Conservation (phyloP, 192 early-diverging fungal genomes). For the Rhizophagus sp. region DNA sequence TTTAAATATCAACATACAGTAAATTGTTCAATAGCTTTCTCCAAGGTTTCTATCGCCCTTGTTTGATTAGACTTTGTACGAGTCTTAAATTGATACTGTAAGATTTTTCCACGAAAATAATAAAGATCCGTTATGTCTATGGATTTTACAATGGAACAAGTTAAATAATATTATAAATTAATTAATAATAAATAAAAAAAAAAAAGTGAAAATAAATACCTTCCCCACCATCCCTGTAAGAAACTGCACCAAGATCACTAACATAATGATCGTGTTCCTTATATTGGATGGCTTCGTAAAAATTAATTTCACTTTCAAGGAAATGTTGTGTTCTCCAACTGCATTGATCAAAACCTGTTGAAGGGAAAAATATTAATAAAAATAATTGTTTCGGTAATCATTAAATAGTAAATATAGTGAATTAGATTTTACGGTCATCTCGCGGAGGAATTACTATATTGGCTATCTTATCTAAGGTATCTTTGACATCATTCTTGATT, state of each 20-base stretch:
- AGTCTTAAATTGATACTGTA: constrained; percentile 50
- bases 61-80: constrained; percentile 47
- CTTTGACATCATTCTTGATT: constrained; percentile 21
- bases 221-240: neutral
- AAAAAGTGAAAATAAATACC: neutral
- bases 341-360: constrained; percentile 1
- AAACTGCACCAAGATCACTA: neutral
- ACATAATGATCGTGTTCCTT: constrained; percentile 9
- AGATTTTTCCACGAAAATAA: constrained; percentile 58
- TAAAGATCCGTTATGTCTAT: constrained; percentile 40
- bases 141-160: neutral
- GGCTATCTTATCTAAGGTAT: constrained; percentile 16
- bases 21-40: constrained; percentile 57
- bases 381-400: neutral
- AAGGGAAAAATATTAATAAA: neutral
- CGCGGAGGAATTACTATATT: neutral
- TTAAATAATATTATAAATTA: neutral
- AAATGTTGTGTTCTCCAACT: constrained; percentile 18
- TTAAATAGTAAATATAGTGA: neutral
- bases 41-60: constrained; percentile 57
- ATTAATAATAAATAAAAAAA: neutral
- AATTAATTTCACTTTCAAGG: constrained; percentile 10
- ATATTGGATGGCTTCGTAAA: constrained; percentile 17
- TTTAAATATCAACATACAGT: constrained; percentile 29
- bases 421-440: neutral